Percentiles rank a stretch among this genome's conserved stretches.
Conservation (phyloP, 2,329 filamentous ascomycete genomes). For the Trichoderma sp. region DNA sequence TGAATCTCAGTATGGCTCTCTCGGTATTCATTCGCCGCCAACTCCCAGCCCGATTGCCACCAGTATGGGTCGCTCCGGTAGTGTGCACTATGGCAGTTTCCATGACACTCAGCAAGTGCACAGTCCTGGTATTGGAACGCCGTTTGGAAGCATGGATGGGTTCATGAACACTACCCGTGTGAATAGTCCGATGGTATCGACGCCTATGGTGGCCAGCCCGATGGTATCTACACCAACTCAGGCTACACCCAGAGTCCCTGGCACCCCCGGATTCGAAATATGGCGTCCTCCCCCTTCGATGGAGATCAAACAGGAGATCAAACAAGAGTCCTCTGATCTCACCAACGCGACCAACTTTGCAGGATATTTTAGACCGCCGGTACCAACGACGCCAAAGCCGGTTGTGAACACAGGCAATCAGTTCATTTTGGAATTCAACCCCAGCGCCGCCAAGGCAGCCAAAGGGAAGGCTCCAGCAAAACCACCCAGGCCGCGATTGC, state of each 20-base stretch:
- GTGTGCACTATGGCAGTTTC: conserved; percentile 41
- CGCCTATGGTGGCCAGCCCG: conserved; percentile 34
- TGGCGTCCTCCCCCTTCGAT: conserved; percentile 44
- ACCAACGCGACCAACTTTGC: conserved; percentile 33
- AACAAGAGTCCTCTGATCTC: conserved; percentile 35
- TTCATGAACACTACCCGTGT: conserved; percentile 41
- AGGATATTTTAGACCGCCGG: conserved; percentile 45
- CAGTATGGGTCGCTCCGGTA: conserved; percentile 33
- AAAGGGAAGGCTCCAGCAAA: conserved; percentile 44
- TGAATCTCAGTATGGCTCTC: conserved; percentile 42
- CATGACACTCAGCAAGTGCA: conserved; percentile 39
- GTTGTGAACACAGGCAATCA: conserved; percentile 42
- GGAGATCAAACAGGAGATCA: conserved; percentile 3
- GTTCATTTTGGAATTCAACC: conserved; percentile 45
- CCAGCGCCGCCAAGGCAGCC: conserved; percentile 36
- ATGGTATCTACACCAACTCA: conserved; percentile 32
- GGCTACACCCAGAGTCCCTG: conserved; percentile 35
- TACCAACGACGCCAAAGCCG: conserved; percentile 47
- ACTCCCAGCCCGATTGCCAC: conserved; percentile 42
- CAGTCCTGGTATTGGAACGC: conserved; percentile 37
- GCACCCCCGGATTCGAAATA: conserved; percentile 45
- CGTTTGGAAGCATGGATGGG: conserved; percentile 42
- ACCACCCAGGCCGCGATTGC: conserved; percentile 38
- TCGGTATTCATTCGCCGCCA: conserved; percentile 37
- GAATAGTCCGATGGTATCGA: conserved; percentile 35